A percentile compares a stretch with the other conserved stretches of the same genome.
Evolutionary conservation across 352 stramenopile species (phyloP).

Genomic region (Phytophthora podocarpi): DNA sequence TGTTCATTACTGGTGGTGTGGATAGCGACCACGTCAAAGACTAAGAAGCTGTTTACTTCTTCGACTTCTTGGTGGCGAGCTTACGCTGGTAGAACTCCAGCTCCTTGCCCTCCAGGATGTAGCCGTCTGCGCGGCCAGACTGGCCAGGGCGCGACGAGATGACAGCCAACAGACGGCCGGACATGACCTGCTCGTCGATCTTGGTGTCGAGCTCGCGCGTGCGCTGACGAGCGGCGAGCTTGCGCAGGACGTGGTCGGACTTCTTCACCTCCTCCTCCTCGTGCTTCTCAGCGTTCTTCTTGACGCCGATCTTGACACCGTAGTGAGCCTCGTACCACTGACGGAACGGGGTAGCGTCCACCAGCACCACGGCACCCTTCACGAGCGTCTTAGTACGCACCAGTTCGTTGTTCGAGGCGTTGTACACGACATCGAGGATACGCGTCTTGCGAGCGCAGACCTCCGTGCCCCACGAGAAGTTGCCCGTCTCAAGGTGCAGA

Average conservation of each 20-base stretch:
- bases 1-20: constrained; percentile 41
- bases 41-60: constrained; percentile 82
- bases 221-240: constrained; percentile 94
- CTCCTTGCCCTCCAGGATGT: constrained; percentile 99
- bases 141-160: constrained; percentile 98
- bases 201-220: constrained; percentile 92
- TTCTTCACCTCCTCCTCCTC: constrained; percentile 92
- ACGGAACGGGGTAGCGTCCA: constrained; percentile 99
- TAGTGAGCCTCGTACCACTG: constrained; percentile 99
- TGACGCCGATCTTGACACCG: constrained; percentile 91
- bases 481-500: constrained; percentile 97
- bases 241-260: constrained; percentile 93
- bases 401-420: constrained; percentile 99
- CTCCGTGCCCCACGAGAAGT: constrained; percentile 99
- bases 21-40: constrained; percentile 9
- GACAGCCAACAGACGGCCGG: constrained; percentile 96
- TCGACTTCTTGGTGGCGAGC: constrained; percentile 99
- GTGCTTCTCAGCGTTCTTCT: constrained; percentile 84
- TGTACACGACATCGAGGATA: constrained; percentile 99
- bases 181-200: constrained; percentile 97
- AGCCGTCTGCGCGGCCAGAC: constrained; percentile 97
- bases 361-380: constrained; percentile 98
- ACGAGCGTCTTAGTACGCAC: constrained; percentile 99
- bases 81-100: constrained; percentile 99
- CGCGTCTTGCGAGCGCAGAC: constrained; percentile 98